A percentile compares a stretch with the other conserved stretches of the same genome.
These are phyloP conservation scores for Pyrenophora seminiperda DNA, from an alignment of 2,329 filamentous ascomycete species.

Conservation along the genomic window DNA sequence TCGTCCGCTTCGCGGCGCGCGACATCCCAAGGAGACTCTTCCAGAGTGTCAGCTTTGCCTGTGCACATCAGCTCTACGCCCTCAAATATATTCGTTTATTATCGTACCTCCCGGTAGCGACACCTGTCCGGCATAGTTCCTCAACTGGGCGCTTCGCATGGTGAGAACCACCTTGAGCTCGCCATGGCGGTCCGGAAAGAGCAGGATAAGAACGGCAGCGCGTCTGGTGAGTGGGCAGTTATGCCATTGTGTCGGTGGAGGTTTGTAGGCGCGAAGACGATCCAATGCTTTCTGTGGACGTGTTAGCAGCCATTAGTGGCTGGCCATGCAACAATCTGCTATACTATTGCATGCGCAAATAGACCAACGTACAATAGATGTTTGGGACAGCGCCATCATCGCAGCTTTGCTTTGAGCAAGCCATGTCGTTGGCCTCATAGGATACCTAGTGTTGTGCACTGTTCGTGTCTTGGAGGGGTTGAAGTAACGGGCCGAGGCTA, in stretches of 20 bases:
- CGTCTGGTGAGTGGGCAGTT: constrained; percentile 66
- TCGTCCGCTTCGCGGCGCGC: constrained; percentile 89
- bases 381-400: constrained; percentile 41
- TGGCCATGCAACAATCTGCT: neutral
- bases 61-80: constrained; percentile 8
- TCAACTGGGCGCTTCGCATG: constrained; percentile 63
- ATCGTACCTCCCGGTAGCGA: constrained; percentile 78
- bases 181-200: constrained; percentile 83
- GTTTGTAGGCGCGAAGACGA: constrained; percentile 60
- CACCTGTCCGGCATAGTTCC: constrained; percentile 73
- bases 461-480: constrained; percentile 27
- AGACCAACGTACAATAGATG: constrained; percentile 31
- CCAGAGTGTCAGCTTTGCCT: constrained; percentile 61
- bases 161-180: constrained; percentile 72
- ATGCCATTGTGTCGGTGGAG: constrained; percentile 63
- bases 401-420: constrained; percentile 34
- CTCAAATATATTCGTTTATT: neutral
- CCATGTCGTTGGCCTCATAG: constrained; percentile 39
- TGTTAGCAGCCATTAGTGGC: constrained; percentile 14
- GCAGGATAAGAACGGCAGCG: constrained; percentile 83
- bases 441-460: constrained; percentile 10
- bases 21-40: constrained; percentile 72
- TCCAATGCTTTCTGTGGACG: constrained; percentile 56
- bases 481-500: constrained; percentile 34
- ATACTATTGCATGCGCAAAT: neutral